Evolutionary conservation across 352 stramenopile genomes (phyloP), one percentile per base, ranked within the genome.

Genomic region (Pythium phragmiticola): DNA sequence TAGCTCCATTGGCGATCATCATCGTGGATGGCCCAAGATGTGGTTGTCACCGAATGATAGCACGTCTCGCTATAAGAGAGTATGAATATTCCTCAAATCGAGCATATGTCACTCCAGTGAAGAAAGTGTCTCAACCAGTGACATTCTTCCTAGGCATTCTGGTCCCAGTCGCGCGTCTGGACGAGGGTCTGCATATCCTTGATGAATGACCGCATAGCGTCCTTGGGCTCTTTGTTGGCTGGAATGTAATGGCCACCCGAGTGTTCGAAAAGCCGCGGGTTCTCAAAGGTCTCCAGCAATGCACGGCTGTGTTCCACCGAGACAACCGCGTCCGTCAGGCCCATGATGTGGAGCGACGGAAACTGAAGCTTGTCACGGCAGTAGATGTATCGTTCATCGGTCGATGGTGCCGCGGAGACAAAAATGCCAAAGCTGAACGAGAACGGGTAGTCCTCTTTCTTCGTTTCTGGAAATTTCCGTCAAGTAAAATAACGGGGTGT

Each of bases 191-290:
- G 58, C 59, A 72, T 72, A 42, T 57, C 65, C 63, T 89, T 81
- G 55, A 92, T 76, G 42, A 93, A 93, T 41, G 76, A 70, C 63
- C 84, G 79, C 60, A 89, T 77, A 16, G 75, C 72, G 46, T 93
- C 82, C 53, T 93, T 93, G 6, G 80, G 72, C 21, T 90, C 84
- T 63, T 95, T 94, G 68, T 91, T 90, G 8, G 87, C 88, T 7
- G 87, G 85, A 51, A 95, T 91, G 69, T 95, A 95, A 61, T 95
- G 87, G 0, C 87, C 87, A 21, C 87, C 85, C 2, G 77, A 11
- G 55, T 95, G 87, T 28, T 84, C 59, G 52, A 90, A 70, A 17
- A 94, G 47, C 12, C 63, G 73, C 0, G 87, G 71, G 13, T 88
- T 65, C 4, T 77, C 69, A 34, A 92, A 95, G 1, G 73, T 48